Percentiles rank a stretch among this genome's conserved stretches.
phyloP scores from a whole-genome alignment of 2,329 filamentous ascomycete genomes.

The Penicillium sp. region DNA sequence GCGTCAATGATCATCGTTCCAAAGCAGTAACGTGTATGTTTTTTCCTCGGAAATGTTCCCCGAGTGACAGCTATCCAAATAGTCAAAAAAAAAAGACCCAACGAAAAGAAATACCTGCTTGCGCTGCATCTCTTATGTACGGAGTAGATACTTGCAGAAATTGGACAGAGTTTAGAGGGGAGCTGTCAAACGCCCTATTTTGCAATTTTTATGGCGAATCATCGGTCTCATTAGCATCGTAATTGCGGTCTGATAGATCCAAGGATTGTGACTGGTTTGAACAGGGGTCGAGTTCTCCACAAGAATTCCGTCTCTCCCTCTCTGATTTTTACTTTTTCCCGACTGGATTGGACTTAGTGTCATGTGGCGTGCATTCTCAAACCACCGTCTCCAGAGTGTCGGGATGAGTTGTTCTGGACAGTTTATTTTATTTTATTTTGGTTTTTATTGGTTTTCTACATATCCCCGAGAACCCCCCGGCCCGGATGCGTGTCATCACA shows the following conservation, averaged over 20 bases:
- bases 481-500: constrained; percentile 23
- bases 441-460: background rate
- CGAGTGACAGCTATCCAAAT: background rate
- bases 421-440: background rate
- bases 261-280: constrained; percentile 17
- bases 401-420: constrained; percentile 7
- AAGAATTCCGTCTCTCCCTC: background rate
- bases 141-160: background rate
- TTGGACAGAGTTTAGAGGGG: background rate
- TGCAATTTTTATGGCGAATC: constrained; percentile 13
- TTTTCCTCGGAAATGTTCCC: background rate
- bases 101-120: background rate
- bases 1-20: background rate
- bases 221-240: background rate
- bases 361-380: constrained; percentile 20
- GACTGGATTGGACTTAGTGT: background rate
- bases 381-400: constrained; percentile 13
- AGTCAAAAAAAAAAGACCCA: background rate
- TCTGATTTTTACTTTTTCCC: background rate
- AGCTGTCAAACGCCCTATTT: constrained; percentile 8
- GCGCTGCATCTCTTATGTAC: constrained; percentile 1
- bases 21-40: background rate
- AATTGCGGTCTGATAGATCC: constrained; percentile 25
- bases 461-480: constrained; percentile 2
- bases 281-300: background rate